Evolutionary conservation across 208 protist genomes (phyloP).

Genomic region (Jaenimonas drosophilae): DNA sequence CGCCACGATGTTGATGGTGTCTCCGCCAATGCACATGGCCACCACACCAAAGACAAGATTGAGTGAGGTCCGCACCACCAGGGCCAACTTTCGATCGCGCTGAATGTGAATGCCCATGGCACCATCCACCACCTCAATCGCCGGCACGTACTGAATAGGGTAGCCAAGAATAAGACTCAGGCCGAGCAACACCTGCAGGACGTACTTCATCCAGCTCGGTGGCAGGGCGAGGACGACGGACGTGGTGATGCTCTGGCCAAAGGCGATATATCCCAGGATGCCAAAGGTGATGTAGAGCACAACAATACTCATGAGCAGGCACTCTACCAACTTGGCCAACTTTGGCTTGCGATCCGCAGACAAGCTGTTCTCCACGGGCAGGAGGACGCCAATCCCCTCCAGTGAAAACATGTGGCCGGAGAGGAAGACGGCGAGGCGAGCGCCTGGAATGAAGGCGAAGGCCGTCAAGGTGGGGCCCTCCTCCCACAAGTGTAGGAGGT

Average conservation of each 20-base stretch:
- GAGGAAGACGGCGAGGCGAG: conserved; percentile 51
- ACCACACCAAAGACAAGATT: conserved; percentile 41
- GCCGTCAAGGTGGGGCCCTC: conserved; percentile 30
- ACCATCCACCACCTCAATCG: conserved; percentile 72
- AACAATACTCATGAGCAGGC: conserved; percentile 45
- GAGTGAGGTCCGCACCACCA: conserved; percentile 30
- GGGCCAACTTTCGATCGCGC: conserved; percentile 14
- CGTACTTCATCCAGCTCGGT: conserved; percentile 19
- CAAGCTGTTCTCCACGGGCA: conserved; percentile 75
- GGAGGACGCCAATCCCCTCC: conserved; percentile 63
- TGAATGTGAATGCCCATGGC: conserved; percentile 25
- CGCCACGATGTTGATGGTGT: conserved; percentile 68
- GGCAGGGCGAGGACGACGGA: conserved; percentile 65
- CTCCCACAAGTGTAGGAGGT: conserved; percentile 20
- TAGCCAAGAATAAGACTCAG: conserved; percentile 66
- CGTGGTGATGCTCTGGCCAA: conserved; percentile 46
- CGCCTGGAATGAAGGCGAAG: conserved; percentile 16
- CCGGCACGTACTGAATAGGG: conserved; percentile 74
- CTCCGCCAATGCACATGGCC: conserved; percentile 43
- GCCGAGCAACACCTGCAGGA: conserved; percentile 42
- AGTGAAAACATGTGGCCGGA: conserved; percentile 75
- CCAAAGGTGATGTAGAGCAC: conserved; percentile 55
- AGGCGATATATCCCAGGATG: conserved; percentile 59
- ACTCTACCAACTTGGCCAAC: conserved; percentile 34
- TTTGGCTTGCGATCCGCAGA: conserved; percentile 20